Conservation (phyloP, 1,139 yeast genomes). For the Candida buenavistaensis region DNA sequence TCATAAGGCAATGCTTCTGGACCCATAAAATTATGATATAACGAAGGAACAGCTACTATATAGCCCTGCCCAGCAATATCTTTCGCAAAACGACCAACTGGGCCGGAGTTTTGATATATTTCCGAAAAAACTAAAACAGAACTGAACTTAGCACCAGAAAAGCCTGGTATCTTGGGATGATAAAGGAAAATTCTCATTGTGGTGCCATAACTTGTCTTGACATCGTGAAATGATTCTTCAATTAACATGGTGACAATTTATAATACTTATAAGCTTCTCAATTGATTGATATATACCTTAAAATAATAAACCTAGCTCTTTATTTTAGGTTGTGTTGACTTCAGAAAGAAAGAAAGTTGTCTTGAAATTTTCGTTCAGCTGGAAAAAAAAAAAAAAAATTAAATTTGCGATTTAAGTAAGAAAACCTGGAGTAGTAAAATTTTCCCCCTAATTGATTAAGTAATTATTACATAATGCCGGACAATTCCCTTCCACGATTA, state of each 20-base stretch:
- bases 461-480: no score
- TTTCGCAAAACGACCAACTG: slow-evolving; percentile 75
- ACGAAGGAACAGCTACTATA: slow-evolving; percentile 75
- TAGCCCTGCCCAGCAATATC: slow-evolving; percentile 80
- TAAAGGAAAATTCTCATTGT: slow-evolving; percentile 64
- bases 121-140: slow-evolving; percentile 73
- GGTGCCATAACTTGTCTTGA: slow-evolving; percentile 64
- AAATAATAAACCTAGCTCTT: no score
- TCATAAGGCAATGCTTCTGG: slow-evolving; percentile 71
- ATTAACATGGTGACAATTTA: slow-evolving; percentile 57
- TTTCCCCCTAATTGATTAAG: no score
- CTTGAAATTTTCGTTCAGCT: no score
- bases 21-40: slow-evolving; percentile 70
- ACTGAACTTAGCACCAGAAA: slow-evolving; percentile 76
- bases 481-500: no score
- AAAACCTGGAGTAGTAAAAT: no score
- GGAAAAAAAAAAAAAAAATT: no score
- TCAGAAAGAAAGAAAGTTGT: no score
- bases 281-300: no score
- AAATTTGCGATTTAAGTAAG: no score
- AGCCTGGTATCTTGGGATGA: slow-evolving; percentile 70
- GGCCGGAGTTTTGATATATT: slow-evolving; percentile 79
- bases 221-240: slow-evolving; percentile 65
- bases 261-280: no score
- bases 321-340: no score